A percentile compares a stretch with the other conserved stretches of the same genome.
These are phyloP conservation scores for Aureoboletus auriporus DNA, from an alignment of 768 basidiomycete species.

Conservation along the genomic window DNA sequence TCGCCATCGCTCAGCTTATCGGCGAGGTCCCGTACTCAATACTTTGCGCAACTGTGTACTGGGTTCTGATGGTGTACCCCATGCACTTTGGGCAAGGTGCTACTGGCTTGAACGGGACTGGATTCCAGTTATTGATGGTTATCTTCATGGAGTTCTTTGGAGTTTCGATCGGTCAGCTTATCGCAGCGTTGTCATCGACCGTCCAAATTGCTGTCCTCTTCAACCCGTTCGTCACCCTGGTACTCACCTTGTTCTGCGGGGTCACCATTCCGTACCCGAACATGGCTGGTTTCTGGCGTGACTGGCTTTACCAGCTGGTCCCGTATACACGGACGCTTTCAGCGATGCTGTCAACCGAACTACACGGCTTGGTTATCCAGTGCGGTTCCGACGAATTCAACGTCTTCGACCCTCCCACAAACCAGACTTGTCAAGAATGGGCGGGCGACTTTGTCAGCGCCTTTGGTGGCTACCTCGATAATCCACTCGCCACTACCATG, in stretches of 20 bases:
- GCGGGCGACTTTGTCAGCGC: slow-evolving; percentile 57
- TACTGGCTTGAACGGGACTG: slow-evolving; percentile 57
- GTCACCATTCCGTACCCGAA: slow-evolving; percentile 70
- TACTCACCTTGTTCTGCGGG: slow-evolving; percentile 74
- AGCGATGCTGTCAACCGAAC: slow-evolving; percentile 73
- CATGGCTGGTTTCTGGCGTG: slow-evolving; percentile 63
- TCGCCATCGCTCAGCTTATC: slow-evolving; percentile 76
- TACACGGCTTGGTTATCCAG: slow-evolving; percentile 62
- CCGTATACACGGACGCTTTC: slow-evolving; percentile 70
- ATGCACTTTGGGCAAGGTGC: slow-evolving; percentile 64
- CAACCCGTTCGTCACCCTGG: slow-evolving; percentile 68
- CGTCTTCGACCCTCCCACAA: slow-evolving; percentile 66
- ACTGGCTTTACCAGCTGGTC: slow-evolving; percentile 72
- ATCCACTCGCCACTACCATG: slow-evolving; percentile 50
- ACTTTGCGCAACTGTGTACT: slow-evolving; percentile 70
- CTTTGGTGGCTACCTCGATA: slow-evolving; percentile 73
- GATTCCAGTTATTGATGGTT: slow-evolving; percentile 67
- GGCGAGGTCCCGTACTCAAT: slow-evolving; percentile 79
- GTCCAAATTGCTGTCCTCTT: slow-evolving; percentile 77
- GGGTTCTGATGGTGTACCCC: slow-evolving; percentile 70
- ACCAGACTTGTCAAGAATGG: slow-evolving; percentile 72
- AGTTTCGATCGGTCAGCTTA: slow-evolving; percentile 69
- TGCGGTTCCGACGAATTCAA: slow-evolving; percentile 71
- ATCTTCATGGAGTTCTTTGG: slow-evolving; percentile 70
- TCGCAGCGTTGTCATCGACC: slow-evolving; percentile 74